Evolutionary conservation across 345 rosid species (phyloP).

Genomic region (Eucalyptus lansdowneana): DNA sequence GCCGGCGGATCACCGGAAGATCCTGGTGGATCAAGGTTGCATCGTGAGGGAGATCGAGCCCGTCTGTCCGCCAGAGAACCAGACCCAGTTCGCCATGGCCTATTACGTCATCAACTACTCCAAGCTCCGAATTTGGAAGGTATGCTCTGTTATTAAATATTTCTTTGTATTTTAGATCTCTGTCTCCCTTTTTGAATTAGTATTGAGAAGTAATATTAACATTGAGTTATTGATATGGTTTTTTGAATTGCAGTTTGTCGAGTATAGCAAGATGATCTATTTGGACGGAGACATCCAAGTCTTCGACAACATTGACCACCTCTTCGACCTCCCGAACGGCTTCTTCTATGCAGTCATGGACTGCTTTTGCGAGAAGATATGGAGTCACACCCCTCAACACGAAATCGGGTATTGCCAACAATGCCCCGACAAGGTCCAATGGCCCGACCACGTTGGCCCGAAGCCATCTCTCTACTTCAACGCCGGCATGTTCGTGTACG

Average conservation of each 20-base stretch:
- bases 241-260: conserved; percentile 7
- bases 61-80: conserved; percentile 9
- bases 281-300: conserved; percentile 28
- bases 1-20: conserved; percentile 17
- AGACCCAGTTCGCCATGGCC: not conserved
- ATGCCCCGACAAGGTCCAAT: conserved; percentile 9
- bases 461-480: conserved; percentile 35
- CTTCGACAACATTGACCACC: conserved; percentile 22
- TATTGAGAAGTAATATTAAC: not conserved
- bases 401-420: conserved; percentile 40
- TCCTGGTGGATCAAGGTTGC: conserved; percentile 13
- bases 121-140: conserved; percentile 36
- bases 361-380: conserved; percentile 37
- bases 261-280: conserved; percentile 18
- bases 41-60: conserved; percentile 23
- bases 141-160: not conserved
- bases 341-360: conserved; percentile 33
- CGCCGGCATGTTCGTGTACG: conserved; percentile 29
- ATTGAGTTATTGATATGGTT: not conserved
- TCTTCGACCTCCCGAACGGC: conserved; percentile 12
- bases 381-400: conserved; percentile 23
- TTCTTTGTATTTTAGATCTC: not conserved
- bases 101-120: conserved; percentile 22
- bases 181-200: not conserved
- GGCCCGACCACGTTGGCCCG: not conserved